Base-by-base conservation (phyloP, 805 yeast genomes). In the Saccharomycopsis sp. region DNA sequence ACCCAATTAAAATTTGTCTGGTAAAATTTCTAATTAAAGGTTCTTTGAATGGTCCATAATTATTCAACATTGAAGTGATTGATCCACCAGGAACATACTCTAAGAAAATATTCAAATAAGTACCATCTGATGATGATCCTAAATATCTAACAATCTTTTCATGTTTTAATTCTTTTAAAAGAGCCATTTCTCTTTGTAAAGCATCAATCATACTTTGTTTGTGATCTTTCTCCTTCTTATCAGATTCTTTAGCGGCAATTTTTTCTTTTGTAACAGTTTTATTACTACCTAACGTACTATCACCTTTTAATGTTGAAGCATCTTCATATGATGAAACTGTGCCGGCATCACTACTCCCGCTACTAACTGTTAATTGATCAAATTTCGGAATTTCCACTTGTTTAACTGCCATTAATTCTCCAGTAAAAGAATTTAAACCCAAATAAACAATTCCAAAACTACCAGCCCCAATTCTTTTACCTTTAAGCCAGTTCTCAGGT, bases 341-440 rank as follows among this genome's bases (percentile, higher is more conserved):
- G n/a, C 35, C 40, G 19, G 34, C 39, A 15, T 34, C 37, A 14
- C 20, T 5, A 15, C 13, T n/a, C 14, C 13, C 21, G 6, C 27
- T 48, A 51, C 30, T 40, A 15, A 53, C 68, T 42, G 44, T 59
- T 52, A 46, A 51, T 26, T 65, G 63, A 27, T 62, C 58, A 20
- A 57, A 49, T 3, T 64, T 61, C 1, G 82, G 79, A 14, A 88
- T 56, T 35, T 79, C 81, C 1, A 92, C 96, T 57, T 88, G 96
- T 55, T 92, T 92, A 15, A 92, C 96, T 1, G 97, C 98, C 95
- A 89, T 85, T 38, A 92, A 66, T 55, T 87, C 97, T 32, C 98
- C 98, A 0, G 95, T 87, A 26, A 79, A 60, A 1, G 95, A 82
- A 55, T 88, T 85, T 77, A 92, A 76, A 0, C 96, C 98, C 28